Conservation (phyloP, 2,329 filamentous ascomycete genomes). For the Nemania sp. region DNA sequence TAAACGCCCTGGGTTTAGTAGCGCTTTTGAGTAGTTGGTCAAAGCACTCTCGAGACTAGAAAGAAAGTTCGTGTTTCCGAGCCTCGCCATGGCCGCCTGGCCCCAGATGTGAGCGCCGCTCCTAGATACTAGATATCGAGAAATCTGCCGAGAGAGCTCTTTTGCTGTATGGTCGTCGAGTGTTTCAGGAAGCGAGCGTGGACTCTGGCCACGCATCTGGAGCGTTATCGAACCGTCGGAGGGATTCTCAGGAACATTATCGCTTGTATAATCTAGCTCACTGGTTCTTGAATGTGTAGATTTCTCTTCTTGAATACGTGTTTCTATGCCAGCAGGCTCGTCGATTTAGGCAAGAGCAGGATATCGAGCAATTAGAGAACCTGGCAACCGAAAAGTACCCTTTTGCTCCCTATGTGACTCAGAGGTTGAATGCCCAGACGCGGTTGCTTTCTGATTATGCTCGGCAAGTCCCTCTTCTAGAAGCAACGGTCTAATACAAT, state of each 20-base stretch:
- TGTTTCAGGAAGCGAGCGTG: no score
- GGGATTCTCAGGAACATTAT: no score
- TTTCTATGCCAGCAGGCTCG: no score
- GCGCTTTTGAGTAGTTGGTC: neutral
- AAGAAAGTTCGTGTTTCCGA: neutral
- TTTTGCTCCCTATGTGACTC: neutral
- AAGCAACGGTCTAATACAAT: neutral
- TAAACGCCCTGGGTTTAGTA: no score
- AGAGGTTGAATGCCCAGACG: neutral
- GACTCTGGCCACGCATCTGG: no score
- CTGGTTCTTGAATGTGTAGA: no score
- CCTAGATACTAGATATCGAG: neutral
- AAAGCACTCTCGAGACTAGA: neutral
- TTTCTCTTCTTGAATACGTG: no score
- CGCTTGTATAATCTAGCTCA: no score
- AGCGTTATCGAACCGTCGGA: no score
- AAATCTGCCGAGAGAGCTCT: neutral
- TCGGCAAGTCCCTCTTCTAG: neutral
- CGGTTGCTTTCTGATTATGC: neutral
- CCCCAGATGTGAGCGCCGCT: neutral
- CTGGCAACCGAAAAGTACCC: neutral
- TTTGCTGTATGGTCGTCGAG: neutral
- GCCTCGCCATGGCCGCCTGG: neutral
- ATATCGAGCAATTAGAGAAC: neutral
- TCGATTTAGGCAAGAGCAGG: neutral